These are phyloP conservation scores for Collybia sordida DNA, from an alignment of 768 basidiomycete species.

Conservation along the genomic window DNA sequence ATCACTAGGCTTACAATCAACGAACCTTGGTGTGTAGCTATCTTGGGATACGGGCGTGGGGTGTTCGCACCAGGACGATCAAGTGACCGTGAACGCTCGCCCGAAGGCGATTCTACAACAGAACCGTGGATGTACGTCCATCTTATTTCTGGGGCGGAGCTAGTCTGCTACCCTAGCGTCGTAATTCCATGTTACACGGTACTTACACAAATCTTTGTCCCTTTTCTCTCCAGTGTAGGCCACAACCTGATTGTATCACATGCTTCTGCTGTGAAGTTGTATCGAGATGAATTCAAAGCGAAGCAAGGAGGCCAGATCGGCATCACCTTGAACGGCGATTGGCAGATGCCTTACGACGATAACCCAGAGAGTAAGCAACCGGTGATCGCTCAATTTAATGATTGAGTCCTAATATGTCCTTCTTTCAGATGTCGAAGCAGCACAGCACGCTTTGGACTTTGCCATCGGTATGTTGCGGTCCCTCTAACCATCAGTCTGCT, in stretches of 20 bases:
- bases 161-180: neutral
- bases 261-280: constrained; percentile 63
- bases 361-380: constrained; percentile 57
- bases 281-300: constrained; percentile 64
- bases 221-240: constrained; percentile 47
- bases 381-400: constrained; percentile 1
- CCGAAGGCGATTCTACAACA: constrained; percentile 62
- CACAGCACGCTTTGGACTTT: constrained; percentile 71
- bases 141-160: neutral
- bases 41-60: constrained; percentile 70
- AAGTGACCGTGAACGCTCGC: constrained; percentile 58
- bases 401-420: neutral
- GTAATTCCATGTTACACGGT: neutral
- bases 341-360: constrained; percentile 73
- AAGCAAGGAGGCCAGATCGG: constrained; percentile 67
- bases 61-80: constrained; percentile 72
- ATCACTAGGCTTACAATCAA: constrained; percentile 64
- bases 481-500: constrained; percentile 19
- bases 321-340: constrained; percentile 80
- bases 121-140: constrained; percentile 67
- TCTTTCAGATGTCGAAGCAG: constrained; percentile 58
- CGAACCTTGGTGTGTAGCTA: constrained; percentile 72
- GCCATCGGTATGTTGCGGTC: constrained; percentile 52
- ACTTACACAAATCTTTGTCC: neutral
- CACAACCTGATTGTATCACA: constrained; percentile 71